Evolutionary conservation across 1,284 basidiomycete genomes (phyloP), one percentile per base, ranked within the genome.

Genomic region (Ganoderma multipileum): DNA sequence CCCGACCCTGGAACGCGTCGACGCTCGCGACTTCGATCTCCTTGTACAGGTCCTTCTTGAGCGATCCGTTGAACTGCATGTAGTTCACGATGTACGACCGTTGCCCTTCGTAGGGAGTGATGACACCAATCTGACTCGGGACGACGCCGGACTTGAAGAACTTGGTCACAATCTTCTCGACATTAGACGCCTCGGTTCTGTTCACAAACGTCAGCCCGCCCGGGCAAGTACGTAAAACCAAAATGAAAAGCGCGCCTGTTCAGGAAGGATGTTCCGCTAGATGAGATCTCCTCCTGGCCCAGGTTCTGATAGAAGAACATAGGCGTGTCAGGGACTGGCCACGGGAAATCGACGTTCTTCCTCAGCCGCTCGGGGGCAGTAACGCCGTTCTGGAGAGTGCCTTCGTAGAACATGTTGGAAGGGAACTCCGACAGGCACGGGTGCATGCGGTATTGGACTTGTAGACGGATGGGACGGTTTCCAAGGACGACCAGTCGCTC

Each of bases 261-360:
- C 75, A 99, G 86, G 88, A 98, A 99, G 9, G 97, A 99, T 0
- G 98, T 99, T 61, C 98, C 98, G 78, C 95, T 97, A 67, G 95
- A 96, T 30, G 97, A 99, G 72, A 99, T 99, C 81, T 99, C 98
- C 79, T 99, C 98, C 75, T 99, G 98, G 0, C 98, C 98, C 59
- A 99, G 82, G 78, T 99, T 99, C 85, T 99, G 97, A 83, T 99
- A 98, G 85, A 99, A 99, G 86, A 99, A 98, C 97, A 99, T 99
- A 23, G 98, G 98, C 8, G 95, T 96, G 75, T 96, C 95, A n/a
- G 95, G 93, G 41, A 95, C 90, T 4, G 98, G 98, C 98, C 98
- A 99, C 1, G 98, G 98, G 83, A 99, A 99, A 80, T 99, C 97
- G 63, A 99, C 95, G 75, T 98, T 96, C 85, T 97, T 98, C 81